Evolutionary conservation across 106 monocot genomes (phyloP), one percentile per base, ranked within the genome.

Genomic region (Posidonia australis): DNA sequence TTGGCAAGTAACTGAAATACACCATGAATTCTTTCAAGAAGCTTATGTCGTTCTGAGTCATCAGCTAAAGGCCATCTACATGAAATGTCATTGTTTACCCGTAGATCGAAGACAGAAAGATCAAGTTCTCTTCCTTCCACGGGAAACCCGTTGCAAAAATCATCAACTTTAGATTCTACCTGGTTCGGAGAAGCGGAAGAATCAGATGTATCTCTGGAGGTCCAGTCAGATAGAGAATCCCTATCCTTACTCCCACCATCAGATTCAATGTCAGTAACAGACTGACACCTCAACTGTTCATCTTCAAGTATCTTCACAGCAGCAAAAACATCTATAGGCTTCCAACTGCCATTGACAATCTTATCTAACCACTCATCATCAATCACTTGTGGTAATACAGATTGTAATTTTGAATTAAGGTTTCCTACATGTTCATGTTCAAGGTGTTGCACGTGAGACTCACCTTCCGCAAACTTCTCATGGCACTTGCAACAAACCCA

Each of bases 1-100:
- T 82, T 84, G 14, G 82, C 62, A 54, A 94, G 79, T 63, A 81
- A 46, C 57, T 73, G 66, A 52, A 94, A 78, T 58, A 74, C 67
- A 17, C 73, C 77, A 31, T 86, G 89, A 60, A 94, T 84, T 71
- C 76, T 84, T 49, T 90, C 86, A 54, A 94, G 73, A 65, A 90
- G 77, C 69, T 82, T 86, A 16, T 44, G 62, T 62, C 84, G 72
- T 31, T 94, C 94, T 18, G 64, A 18, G 71, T 93, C 89, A 79
- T 83, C 81, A 56, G 93, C 77, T 36, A 89, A 12, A 21, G 94
- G 94, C 83, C 83, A 94, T 42, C 58, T 81, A 20, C 21, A 52
- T 52, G 56, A 69, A 18, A 45, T 56, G 21, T 20, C 44, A 19
- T 45, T 24, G 19, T 48, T 58, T 14, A 31, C 19, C 9, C 13